Evolutionary conservation across 2,329 filamentous ascomycete genomes (phyloP).

Genomic region (Sporothrix brasiliensis): DNA sequence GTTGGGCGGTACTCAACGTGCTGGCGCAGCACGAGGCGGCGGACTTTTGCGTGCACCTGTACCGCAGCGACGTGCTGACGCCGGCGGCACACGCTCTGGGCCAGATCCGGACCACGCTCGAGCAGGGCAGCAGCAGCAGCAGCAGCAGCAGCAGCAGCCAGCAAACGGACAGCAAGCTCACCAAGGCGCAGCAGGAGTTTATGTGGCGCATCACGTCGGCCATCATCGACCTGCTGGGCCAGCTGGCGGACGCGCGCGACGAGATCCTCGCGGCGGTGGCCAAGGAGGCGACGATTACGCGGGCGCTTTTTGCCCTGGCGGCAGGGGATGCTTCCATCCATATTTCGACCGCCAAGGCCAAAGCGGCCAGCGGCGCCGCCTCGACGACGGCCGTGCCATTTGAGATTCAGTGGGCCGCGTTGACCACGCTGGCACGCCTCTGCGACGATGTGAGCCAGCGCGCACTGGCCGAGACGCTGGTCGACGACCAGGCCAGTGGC

Average conservation of each 20-base stretch:
- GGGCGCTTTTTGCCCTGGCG: slow-evolving; percentile 59
- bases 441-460: slow-evolving; percentile 59
- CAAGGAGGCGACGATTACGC: slow-evolving; percentile 52
- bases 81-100: slow-evolving; percentile 61
- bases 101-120: slow-evolving; percentile 50
- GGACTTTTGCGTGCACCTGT: slow-evolving; percentile 68
- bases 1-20: slow-evolving; percentile 67
- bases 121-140: neutral
- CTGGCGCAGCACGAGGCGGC: slow-evolving; percentile 65
- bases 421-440: slow-evolving; percentile 60
- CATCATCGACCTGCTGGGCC: slow-evolving; percentile 56
- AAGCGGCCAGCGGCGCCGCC: slow-evolving; percentile 41
- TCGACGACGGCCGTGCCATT: slow-evolving; percentile 44
- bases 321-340: slow-evolving; percentile 38
- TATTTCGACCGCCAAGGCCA: slow-evolving; percentile 5
- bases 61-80: slow-evolving; percentile 62
- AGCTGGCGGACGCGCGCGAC: slow-evolving; percentile 61
- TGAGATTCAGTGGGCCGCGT: slow-evolving; percentile 51
- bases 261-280: slow-evolving; percentile 62
- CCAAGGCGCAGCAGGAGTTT: slow-evolving; percentile 57
- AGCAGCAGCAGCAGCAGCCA: no score
- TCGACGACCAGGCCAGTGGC: slow-evolving; percentile 48
- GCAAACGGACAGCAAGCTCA: slow-evolving; percentile 43
- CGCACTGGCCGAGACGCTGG: slow-evolving; percentile 55
- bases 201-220: slow-evolving; percentile 59